Evolutionary conservation across 2,329 filamentous ascomycete genomes (phyloP).

Genomic region (Aspergillus glaucus): DNA sequence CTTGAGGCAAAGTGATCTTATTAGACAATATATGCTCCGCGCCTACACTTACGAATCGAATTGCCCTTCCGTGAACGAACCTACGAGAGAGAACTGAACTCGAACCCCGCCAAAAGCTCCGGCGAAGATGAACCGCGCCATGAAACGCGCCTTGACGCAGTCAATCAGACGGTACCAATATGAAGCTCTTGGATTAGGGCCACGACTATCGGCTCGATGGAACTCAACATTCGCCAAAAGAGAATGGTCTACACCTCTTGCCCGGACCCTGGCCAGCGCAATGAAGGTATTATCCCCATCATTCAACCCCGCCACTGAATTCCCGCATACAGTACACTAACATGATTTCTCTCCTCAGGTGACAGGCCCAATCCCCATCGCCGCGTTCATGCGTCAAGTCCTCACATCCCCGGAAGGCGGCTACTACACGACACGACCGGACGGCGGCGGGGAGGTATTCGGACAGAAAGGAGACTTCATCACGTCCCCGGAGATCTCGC

Average conservation of each 20-base stretch:
- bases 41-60: background rate
- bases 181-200: constrained; percentile 8
- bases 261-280: constrained; percentile 77
- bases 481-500: constrained; percentile 94
- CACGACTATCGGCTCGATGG: constrained; percentile 17
- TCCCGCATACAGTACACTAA: constrained; percentile 1
- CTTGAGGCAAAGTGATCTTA: background rate
- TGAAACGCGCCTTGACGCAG: constrained; percentile 23
- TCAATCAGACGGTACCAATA: constrained; percentile 16
- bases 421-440: constrained; percentile 78
- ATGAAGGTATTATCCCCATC: constrained; percentile 60
- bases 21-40: background rate
- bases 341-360: constrained; percentile 41
- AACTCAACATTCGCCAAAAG: constrained; percentile 39
- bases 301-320: background rate
- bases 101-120: background rate
- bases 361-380: constrained; percentile 85
- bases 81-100: background rate
- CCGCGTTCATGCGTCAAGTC: constrained; percentile 97
- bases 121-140: constrained; percentile 21
- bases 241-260: constrained; percentile 87
- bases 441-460: constrained; percentile 72
- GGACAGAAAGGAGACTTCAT: constrained; percentile 93
- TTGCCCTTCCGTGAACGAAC: background rate
- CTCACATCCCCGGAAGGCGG: constrained; percentile 84